A percentile compares a stretch with the other conserved stretches of the same genome.
Conservation (phyloP, 2,329 filamentous ascomycete species). For the Fusarium sarcochroum region DNA sequence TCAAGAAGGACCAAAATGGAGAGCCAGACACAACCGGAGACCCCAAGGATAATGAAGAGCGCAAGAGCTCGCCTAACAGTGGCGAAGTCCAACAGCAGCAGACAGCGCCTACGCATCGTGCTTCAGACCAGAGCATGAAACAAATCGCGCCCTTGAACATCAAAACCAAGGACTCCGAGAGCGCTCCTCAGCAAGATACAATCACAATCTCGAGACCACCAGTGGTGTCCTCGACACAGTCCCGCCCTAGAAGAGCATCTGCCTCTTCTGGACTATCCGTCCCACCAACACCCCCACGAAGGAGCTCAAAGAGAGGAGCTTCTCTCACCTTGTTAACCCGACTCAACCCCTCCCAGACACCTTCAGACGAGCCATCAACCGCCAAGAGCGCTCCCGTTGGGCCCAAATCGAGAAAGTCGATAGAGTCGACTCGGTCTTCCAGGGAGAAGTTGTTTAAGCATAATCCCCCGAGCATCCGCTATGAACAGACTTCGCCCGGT, state of each 20-base stretch:
- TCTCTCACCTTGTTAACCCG: constrained; percentile 35
- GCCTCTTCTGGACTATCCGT: constrained; percentile 21
- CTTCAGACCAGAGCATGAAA: constrained; percentile 25
- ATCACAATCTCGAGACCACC: constrained; percentile 28
- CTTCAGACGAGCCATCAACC: constrained; percentile 26
- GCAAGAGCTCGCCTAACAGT: not conserved
- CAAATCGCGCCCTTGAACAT: not conserved
- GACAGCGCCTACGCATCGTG: not conserved
- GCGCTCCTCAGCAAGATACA: constrained; percentile 20
- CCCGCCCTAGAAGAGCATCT: constrained; percentile 31
- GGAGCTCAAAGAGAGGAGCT: constrained; percentile 45
- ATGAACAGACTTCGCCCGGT: constrained; percentile 45
- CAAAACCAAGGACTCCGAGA: constrained; percentile 4
- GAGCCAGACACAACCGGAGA: not conserved
- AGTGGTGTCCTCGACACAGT: constrained; percentile 13
- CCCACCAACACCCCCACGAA: constrained; percentile 39
- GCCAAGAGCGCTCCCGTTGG: constrained; percentile 22
- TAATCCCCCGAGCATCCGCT: constrained; percentile 49
- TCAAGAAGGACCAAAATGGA: constrained; percentile 32
- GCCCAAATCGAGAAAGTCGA: constrained; percentile 18
- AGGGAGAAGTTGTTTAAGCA: constrained; percentile 34
- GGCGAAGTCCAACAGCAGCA: not conserved
- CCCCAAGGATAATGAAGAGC: not conserved
- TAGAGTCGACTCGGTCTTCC: constrained; percentile 11
- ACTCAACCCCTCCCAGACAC: constrained; percentile 21